Evolutionary conservation across 2,329 filamentous ascomycete genomes (phyloP), one percentile per base, ranked within the genome.

Genomic region (Cladorrhinum sp.): DNA sequence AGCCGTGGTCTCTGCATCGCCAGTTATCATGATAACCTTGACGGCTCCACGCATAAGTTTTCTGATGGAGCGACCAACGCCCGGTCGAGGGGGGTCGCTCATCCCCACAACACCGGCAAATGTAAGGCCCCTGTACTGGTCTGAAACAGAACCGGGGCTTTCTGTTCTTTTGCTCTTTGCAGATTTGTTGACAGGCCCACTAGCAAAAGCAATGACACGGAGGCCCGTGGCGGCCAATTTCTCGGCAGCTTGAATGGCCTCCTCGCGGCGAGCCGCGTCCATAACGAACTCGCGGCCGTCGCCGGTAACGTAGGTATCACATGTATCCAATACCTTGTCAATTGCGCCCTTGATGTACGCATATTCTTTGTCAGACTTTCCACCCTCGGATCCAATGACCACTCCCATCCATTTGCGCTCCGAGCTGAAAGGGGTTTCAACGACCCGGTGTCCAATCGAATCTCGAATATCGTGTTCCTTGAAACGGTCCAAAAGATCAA

Each of bases 351-450:
- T 99, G 78, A 98, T 91, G 73, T 98, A 99, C 0, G 92, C 93
- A 66, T 92, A 87, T 69, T 96, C 91, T 63, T 87, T 86, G 38
- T 89, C 87, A 57, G 79, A 78, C 61, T 79, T 80, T 27, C 79
- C 76, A 25, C 80, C 79, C 52, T 85, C 81, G 22, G 81, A 78
- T 49, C 86, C 86, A 67, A 97, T 90, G 1, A 92, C 89, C 25
- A 97, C 93, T 32, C 96, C 96, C 96, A 99, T 99, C 93, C 93
- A 99, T 75, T 99, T 99, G 60, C 93, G 85, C 72, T 96, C 92
- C 1, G 95, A 99, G 72, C 93, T 98, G 75, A 99, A 99, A 0
- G 95, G 93, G 0, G 91, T 93, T 74, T 99, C 95, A 49, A 87
- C 86, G 29, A 89, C 85, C 53, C 93, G 89, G 29, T 84, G 82